Evolutionary conservation across 1,284 basidiomycete species (phyloP).

Genomic region (Trichosporon inkin): DNA sequence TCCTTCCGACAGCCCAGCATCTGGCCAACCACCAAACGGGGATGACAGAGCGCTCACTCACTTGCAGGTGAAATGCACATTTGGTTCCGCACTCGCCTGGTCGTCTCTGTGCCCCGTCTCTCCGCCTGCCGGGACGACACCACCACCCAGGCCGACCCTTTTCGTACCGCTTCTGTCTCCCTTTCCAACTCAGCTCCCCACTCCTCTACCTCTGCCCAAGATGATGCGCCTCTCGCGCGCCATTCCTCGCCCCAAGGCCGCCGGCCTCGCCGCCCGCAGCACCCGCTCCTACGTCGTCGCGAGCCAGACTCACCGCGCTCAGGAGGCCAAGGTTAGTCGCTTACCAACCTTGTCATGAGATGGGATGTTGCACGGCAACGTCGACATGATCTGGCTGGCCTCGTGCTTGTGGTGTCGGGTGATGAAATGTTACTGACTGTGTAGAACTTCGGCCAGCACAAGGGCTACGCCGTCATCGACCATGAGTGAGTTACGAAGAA

Average conservation of each 20-base stretch:
- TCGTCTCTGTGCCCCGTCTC: conserved; percentile 7
- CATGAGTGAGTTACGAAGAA: conserved; percentile 56
- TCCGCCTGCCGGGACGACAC: conserved; percentile 2
- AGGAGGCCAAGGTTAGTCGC: conserved; percentile 45
- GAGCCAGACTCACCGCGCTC: conserved; percentile 42
- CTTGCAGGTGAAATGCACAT: background rate
- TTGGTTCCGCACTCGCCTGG: conserved; percentile 1
- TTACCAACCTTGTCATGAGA: background rate
- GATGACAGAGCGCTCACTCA: conserved; percentile 1
- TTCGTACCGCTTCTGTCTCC: conserved; percentile 10
- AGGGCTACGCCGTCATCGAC: conserved; percentile 85
- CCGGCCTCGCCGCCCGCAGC: conserved; percentile 21
- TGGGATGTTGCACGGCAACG: background rate
- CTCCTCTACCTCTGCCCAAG: conserved; percentile 19
- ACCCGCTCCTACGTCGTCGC: conserved; percentile 41
- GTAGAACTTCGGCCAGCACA: conserved; percentile 49
- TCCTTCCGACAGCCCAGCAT: background rate
- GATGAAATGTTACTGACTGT: conserved; percentile 6
- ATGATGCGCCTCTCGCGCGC: conserved; percentile 35
- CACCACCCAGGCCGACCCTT: conserved; percentile 1
- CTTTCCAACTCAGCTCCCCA: conserved; percentile 17
- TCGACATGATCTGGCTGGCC: background rate
- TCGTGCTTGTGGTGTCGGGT: background rate
- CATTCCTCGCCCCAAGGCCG: conserved; percentile 20
- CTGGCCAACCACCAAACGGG: background rate